Evolutionary conservation across 2,329 filamentous ascomycete species (phyloP), one percentile per base, ranked within the genome.

Genomic region (Aureobasidium lini): DNA sequence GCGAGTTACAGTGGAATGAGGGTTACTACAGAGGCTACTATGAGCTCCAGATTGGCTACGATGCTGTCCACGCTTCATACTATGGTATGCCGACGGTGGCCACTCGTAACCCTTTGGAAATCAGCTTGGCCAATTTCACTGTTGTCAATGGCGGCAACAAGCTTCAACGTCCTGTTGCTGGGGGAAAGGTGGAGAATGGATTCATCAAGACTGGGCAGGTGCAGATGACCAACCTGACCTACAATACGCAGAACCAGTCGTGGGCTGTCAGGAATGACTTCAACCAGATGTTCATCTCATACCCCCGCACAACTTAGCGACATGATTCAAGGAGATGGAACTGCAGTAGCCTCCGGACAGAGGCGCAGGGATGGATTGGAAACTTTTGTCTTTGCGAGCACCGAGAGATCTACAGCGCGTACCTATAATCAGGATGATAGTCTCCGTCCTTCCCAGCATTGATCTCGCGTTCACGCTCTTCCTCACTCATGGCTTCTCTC

Each of bases 1-100:
- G 74, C 1, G 84, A 86, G 69, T 73, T 90, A 56, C 83, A 87
- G 67, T 90, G 86, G 87, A 81, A 85, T 64, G 86, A 89, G 59
- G 71, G 83, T 5, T 89, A 86, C 67, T 89, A 88, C 69, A 78
- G 86, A 13, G 87, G 87, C 1, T 90, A 90, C 72, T 88, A 84
- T 64, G 80, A 86, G 66, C 73, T 89, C 46, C 76, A 79, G 48
- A 75, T 88, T 60, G 77, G 74, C 9, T 74, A 79, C 10, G 75
- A 84, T 8, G 72, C 77, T 34, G 75, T 87, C 0, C 72, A 79
- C 15, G 86, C 86, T 0, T 74, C 77, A 10, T 90, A 81, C 71
- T 90, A 84, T 64, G 86, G 83, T 36, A 66, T 78, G 65, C 84
- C 84, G 1, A 83, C 77, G 1, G 73, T 87, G 2, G 74, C 78